These are phyloP conservation scores for Betula pendula DNA, from an alignment of 306 rosid genomes.

Conservation along the genomic window DNA sequence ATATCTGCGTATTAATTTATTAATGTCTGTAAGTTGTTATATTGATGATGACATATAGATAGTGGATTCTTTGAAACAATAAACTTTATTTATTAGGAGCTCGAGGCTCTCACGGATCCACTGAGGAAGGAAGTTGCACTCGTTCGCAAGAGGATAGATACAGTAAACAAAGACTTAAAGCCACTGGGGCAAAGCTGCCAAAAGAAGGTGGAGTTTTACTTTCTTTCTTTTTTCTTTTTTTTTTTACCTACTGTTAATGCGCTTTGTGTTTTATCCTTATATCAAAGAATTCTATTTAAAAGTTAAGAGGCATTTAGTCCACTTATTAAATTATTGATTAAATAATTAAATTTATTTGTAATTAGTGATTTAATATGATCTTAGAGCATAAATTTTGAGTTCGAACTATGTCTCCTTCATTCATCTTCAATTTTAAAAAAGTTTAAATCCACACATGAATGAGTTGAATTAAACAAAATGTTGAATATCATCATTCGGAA, in stretches of 20 bases:
- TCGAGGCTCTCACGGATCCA: constrained; percentile 88
- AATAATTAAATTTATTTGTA: too few relatives aligned
- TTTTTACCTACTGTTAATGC: too few relatives aligned
- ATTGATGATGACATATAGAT: not conserved
- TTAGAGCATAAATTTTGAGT: too few relatives aligned
- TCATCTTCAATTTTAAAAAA: too few relatives aligned
- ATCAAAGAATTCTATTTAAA: too few relatives aligned
- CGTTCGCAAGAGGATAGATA: constrained; percentile 84
- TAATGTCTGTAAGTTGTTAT: not conserved
- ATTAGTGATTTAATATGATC: too few relatives aligned
- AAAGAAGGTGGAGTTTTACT: constrained; percentile 60
- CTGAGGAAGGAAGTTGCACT: constrained; percentile 81
- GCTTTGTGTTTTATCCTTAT: too few relatives aligned
- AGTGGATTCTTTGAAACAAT: not conserved
- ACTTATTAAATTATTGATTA: too few relatives aligned
- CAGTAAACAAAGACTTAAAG: constrained; percentile 92
- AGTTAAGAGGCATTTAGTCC: too few relatives aligned
- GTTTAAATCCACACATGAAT: too few relatives aligned
- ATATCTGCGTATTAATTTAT: not conserved
- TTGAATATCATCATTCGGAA: not conserved
- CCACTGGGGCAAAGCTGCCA: constrained; percentile 95
- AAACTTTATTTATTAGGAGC: constrained; percentile 57
- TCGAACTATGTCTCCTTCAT: too few relatives aligned
- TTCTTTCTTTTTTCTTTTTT: too few relatives aligned
- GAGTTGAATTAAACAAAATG: not conserved